phyloP scores from a whole-genome alignment of 73 alveolate genomes.

The Blepharisma japonicum region DNA sequence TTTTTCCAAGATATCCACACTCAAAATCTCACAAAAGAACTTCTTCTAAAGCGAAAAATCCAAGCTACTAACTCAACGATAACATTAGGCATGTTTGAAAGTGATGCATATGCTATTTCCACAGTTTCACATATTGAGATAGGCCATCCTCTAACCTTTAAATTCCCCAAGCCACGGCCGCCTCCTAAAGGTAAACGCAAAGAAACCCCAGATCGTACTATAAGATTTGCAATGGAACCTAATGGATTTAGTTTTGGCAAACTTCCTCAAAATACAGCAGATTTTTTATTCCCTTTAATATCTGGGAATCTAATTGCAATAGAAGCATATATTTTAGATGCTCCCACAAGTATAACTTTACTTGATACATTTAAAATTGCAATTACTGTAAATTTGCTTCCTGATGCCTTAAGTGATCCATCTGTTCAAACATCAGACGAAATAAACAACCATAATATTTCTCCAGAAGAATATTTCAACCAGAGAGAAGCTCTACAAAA shows the following conservation, averaged over 20 bases:
- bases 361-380: background rate
- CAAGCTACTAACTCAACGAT: no score
- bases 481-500: background rate
- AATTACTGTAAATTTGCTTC: background rate
- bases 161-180: no score
- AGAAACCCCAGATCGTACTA: background rate
- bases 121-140: no score
- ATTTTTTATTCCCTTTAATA: background rate
- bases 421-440: background rate
- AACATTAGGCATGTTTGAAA: no score
- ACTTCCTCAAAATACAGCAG: background rate
- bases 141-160: no score
- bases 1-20: no score
- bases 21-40: no score
- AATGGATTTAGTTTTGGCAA: constrained; percentile 7
- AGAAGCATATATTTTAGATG: background rate
- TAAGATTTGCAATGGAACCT: background rate
- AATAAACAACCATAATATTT: background rate
- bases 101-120: no score
- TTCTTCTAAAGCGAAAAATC: no score
- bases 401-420: constrained; percentile 8
- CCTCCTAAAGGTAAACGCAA: background rate
- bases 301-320: background rate
- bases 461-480: background rate
- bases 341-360: background rate